These are phyloP conservation scores for Emergomyces pasteurianus DNA, from an alignment of 2,329 filamentous ascomycete genomes.

Conservation along the genomic window DNA sequence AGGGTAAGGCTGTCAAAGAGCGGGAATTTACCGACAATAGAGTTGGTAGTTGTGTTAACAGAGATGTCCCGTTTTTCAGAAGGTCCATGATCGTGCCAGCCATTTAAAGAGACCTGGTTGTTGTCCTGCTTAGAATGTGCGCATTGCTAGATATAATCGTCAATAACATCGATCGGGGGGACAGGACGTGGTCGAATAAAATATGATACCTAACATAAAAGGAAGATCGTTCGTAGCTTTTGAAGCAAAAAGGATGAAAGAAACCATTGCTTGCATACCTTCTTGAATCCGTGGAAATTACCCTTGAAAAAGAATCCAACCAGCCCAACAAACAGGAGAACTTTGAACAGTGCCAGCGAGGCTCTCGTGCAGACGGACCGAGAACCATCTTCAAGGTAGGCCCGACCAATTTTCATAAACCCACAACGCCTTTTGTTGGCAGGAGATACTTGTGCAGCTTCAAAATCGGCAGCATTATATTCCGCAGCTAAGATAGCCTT, in stretches of 20 bases:
- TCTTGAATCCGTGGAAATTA: neutral
- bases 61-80: conserved; percentile 10
- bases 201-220: neutral
- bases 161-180: neutral
- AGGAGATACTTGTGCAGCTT: neutral
- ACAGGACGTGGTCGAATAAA: too few relatives aligned
- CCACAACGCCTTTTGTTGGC: neutral
- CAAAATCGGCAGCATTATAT: neutral
- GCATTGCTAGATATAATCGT: neutral
- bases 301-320: neutral
- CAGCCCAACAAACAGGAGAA: conserved; percentile 1
- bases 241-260: neutral
- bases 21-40: conserved; percentile 19
- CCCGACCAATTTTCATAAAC: neutral
- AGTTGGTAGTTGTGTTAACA: conserved; percentile 9
- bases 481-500: neutral
- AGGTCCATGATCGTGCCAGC: conserved; percentile 1
- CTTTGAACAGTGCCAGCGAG: neutral
- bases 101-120: neutral
- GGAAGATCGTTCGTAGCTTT: neutral
- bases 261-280: neutral
- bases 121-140: conserved; percentile 2
- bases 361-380: neutral
- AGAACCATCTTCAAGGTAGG: neutral
- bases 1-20: conserved; percentile 23